Conservation (phyloP, 202 grass and related monocot genomes). For the Zizania palustris region DNA sequence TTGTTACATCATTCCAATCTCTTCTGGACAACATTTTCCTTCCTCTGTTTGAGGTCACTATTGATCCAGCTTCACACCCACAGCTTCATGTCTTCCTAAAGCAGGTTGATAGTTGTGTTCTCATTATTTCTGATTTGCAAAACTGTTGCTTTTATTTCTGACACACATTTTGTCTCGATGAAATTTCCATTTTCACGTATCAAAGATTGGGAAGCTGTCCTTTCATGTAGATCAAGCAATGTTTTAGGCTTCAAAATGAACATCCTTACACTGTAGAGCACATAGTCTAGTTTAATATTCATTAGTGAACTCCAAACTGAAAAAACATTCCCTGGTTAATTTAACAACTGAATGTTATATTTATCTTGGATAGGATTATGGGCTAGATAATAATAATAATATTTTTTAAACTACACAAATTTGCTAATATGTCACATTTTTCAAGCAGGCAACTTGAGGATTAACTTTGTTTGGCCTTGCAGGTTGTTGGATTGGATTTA, state of each 20-base stretch:
- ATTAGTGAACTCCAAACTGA: conserved; percentile 15
- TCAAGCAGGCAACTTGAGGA: not conserved
- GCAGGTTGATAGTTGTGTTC: conserved; percentile 55
- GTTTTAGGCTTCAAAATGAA: not conserved
- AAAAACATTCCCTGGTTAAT: not conserved
- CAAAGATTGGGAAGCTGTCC: not conserved
- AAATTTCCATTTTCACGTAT: not conserved
- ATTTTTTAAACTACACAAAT: conserved; percentile 11
- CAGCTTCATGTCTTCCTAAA: conserved; percentile 95
- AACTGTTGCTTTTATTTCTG: conserved; percentile 8
- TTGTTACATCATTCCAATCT: conserved; percentile 93
- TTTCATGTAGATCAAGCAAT: not conserved
- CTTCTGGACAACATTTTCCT: conserved; percentile 98
- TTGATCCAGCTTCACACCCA: conserved; percentile 87
- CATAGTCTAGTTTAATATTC: not conserved
- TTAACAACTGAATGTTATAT: not conserved
- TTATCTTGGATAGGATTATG: not conserved
- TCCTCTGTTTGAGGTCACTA: conserved; percentile 97
- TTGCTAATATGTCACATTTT: conserved; percentile 8
- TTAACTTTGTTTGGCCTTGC: conserved; percentile 34
- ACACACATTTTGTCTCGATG: conserved; percentile 5
- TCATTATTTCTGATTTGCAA: conserved; percentile 33
- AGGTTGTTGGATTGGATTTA: conserved; percentile 97
- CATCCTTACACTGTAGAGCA: conserved; percentile 3
- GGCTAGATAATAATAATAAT: conserved; percentile 2